These are phyloP conservation scores for Fusarium sp. DNA, from an alignment of 2,329 filamentous ascomycete species.

Conservation along the genomic window DNA sequence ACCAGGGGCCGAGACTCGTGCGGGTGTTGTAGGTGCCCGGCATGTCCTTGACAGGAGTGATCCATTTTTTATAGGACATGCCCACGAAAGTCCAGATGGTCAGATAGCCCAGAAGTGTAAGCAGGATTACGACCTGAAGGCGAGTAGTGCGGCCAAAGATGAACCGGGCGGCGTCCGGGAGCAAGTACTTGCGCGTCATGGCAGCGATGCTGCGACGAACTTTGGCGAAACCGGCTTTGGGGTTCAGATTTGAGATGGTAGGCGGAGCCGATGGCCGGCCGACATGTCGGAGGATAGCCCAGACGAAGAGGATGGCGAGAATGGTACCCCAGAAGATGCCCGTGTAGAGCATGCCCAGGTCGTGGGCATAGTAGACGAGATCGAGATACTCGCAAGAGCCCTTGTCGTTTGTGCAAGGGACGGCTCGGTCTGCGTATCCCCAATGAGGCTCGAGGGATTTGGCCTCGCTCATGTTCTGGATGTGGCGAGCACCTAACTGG, in stretches of 20 bases:
- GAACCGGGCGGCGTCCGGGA: constrained; percentile 67
- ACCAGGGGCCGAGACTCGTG: constrained; percentile 73
- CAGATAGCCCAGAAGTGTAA: constrained; percentile 70
- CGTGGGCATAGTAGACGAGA: constrained; percentile 62
- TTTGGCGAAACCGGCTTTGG: constrained; percentile 38
- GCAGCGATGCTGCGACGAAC: constrained; percentile 55
- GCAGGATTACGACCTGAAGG: constrained; percentile 73
- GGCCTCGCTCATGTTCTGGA: constrained; percentile 57
- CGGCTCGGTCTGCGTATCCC: constrained; percentile 59
- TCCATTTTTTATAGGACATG: constrained; percentile 75
- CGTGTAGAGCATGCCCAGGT: constrained; percentile 62
- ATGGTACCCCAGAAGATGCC: constrained; percentile 64
- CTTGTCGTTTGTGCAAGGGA: constrained; percentile 60
- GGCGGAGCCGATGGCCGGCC: constrained; percentile 42
- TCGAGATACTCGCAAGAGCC: constrained; percentile 65
- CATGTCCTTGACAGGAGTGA: constrained; percentile 72
- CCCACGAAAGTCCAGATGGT: constrained; percentile 77
- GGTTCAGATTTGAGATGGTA: constrained; percentile 36
- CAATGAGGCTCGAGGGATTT: constrained; percentile 55
- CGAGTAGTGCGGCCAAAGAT: constrained; percentile 77
- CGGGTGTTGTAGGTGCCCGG: constrained; percentile 72
- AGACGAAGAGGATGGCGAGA: constrained; percentile 57
- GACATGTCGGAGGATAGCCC: constrained; percentile 49
- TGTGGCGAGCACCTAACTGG: constrained; percentile 50
- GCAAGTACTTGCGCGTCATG: constrained; percentile 62